These are phyloP conservation scores for Spinacia oleracea DNA, from an alignment of 179 eudicot species.

Conservation along the genomic window DNA sequence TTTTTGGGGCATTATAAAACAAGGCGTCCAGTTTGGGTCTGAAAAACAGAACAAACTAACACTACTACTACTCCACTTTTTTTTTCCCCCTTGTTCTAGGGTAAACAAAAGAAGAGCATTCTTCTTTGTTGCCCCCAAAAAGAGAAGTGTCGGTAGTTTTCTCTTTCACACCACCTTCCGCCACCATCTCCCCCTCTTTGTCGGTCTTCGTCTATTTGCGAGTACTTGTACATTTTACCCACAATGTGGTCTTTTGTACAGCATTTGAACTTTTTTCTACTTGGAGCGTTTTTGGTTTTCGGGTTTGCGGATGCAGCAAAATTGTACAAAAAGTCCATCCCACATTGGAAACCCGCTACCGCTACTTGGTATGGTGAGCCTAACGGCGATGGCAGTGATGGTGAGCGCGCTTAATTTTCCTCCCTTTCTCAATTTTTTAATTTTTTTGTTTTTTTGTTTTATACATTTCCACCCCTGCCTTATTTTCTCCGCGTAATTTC, in stretches of 20 bases:
- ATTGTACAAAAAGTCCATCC: conserved; percentile 32
- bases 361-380: conserved; percentile 99
- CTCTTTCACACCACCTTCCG: conserved; percentile 1
- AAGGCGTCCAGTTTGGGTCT: not conserved
- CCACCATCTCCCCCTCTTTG: not conserved
- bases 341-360: conserved; percentile 80
- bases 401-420: conserved; percentile 30
- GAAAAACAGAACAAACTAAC: conserved; percentile 22
- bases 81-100: not conserved
- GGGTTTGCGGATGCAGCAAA: conserved; percentile 25
- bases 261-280: conserved; percentile 15
- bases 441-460: too few relatives aligned
- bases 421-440: not conserved
- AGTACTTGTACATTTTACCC: conserved; percentile 15
- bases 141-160: conserved; percentile 25
- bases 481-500: too few relatives aligned
- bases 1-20: conserved; percentile 25
- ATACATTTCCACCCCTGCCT: too few relatives aligned
- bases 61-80: not conserved
- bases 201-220: conserved; percentile 11
- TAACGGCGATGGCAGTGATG: conserved; percentile 88
- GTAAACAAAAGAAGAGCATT: not conserved
- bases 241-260: conserved; percentile 15
- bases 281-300: conserved; percentile 29
- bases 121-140: not conserved